Conservation (phyloP, 2,329 filamentous ascomycete genomes). For the Colletotrichum spinosum region DNA sequence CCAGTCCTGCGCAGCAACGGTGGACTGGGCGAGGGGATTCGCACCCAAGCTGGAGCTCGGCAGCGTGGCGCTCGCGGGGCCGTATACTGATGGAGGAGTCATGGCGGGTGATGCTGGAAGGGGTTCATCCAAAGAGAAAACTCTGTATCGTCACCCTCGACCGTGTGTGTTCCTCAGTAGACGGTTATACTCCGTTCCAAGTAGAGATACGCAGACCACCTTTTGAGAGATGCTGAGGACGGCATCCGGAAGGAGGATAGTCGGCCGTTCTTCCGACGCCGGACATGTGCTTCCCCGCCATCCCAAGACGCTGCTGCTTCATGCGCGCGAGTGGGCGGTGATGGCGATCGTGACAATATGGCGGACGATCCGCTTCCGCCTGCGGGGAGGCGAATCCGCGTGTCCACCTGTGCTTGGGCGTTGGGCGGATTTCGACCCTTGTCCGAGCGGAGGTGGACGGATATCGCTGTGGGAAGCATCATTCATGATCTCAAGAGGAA, state of each 20-base stretch:
- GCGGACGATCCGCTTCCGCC: conserved; percentile 18
- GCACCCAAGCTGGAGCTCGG: conserved; percentile 24
- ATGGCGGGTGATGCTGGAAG: conserved; percentile 21
- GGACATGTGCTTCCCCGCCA: conserved; percentile 15
- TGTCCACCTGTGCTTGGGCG: conserved; percentile 8
- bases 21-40: conserved; percentile 5
- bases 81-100: conserved; percentile 36
- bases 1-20: background rate
- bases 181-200: conserved; percentile 6
- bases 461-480: fast-evolving
- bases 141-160: conserved; percentile 16
- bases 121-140: conserved; percentile 24
- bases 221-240: conserved; percentile 18
- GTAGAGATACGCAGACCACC: background rate
- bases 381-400: conserved; percentile 19
- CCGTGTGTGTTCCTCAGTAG: conserved; percentile 4
- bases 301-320: background rate
- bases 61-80: conserved; percentile 32
- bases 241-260: background rate
- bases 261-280: conserved; percentile 24
- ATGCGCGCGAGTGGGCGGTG: conserved; percentile 1
- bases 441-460: conserved; percentile 9
- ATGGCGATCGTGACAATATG: conserved; percentile 8
- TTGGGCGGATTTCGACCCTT: conserved; percentile 7
- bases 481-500: background rate